phyloP scores from a whole-genome alignment of 1,284 basidiomycete species.

The Apiotrichum gracile region DNA sequence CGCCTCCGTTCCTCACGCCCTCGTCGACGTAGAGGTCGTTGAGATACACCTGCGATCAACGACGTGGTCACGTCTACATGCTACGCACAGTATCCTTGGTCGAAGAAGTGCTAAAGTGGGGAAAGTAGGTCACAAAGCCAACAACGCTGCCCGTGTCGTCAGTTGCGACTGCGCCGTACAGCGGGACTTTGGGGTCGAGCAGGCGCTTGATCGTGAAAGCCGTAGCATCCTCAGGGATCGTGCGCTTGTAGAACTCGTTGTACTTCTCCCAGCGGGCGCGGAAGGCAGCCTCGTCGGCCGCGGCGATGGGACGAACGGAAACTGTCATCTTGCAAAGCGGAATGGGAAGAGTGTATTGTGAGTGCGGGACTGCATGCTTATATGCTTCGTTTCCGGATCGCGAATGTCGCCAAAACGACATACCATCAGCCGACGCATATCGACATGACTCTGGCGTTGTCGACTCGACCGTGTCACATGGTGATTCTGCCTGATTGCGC shows the following conservation, averaged over 20 bases:
- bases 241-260: slow-evolving; percentile 20
- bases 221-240: slow-evolving; percentile 8
- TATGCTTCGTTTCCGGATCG: too few relatives aligned
- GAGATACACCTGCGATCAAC: slow-evolving; percentile 4
- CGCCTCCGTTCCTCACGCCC: slow-evolving; percentile 6
- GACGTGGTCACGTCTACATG: too few relatives aligned
- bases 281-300: slow-evolving; percentile 9
- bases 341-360: too few relatives aligned
- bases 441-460: too few relatives aligned
- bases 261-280: slow-evolving; percentile 14
- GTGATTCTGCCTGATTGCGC: too few relatives aligned
- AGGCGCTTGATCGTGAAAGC: slow-evolving; percentile 9
- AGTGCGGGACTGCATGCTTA: too few relatives aligned
- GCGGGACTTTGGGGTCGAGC: slow-evolving; percentile 11
- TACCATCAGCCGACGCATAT: too few relatives aligned
- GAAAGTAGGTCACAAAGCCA: slow-evolving; percentile 17
- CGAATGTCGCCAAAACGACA: too few relatives aligned
- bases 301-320: slow-evolving; percentile 9
- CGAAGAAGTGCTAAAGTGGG: slow-evolving; percentile 12
- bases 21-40: slow-evolving; percentile 13
- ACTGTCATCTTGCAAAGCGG: slow-evolving; percentile 1
- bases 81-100: slow-evolving; percentile 5
- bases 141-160: slow-evolving; percentile 3
- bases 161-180: slow-evolving; percentile 16
- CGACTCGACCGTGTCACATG: too few relatives aligned